A percentile compares a stretch with the other conserved stretches of the same genome.
These are phyloP conservation scores for Vanilla planifolia DNA, from an alignment of 106 monocot species.

Conservation along the genomic window DNA sequence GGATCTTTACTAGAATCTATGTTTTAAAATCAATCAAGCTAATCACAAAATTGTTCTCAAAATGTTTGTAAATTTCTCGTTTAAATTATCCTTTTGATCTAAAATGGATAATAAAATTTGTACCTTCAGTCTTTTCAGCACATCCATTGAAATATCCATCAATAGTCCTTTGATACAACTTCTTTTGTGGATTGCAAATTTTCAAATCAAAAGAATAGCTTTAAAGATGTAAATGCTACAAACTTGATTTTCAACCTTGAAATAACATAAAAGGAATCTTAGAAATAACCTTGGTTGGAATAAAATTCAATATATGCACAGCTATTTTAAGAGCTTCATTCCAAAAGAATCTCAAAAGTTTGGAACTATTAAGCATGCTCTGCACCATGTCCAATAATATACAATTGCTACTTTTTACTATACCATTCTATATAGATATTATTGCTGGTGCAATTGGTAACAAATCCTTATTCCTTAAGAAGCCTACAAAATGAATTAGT, in stretches of 20 bases:
- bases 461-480: slow-evolving; percentile 6
- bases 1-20: neutral
- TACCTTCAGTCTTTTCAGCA: slow-evolving; percentile 1
- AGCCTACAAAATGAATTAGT: neutral
- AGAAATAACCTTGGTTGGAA: neutral
- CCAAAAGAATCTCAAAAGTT: neutral
- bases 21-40: neutral
- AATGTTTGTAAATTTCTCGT: neutral
- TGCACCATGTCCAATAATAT: slow-evolving; percentile 3
- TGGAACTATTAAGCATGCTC: neutral
- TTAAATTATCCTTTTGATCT: neutral
- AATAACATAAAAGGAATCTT: neutral
- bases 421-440: neutral
- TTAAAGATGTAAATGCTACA: neutral
- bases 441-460: neutral
- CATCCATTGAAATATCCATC: slow-evolving; percentile 6
- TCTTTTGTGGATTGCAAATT: slow-evolving; percentile 9
- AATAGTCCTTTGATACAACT: neutral
- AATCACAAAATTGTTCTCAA: neutral
- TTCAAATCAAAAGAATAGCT: slow-evolving; percentile 2
- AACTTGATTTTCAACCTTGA: slow-evolving; percentile 3
- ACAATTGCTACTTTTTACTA: neutral
- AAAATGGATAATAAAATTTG: slow-evolving; percentile 1
- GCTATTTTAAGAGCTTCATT: neutral
- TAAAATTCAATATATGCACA: neutral